Percentiles rank a stretch among this genome's conserved stretches.
Evolutionary conservation across 179 eudicot species (phyloP).

Genomic region (Dionaea muscipula): DNA sequence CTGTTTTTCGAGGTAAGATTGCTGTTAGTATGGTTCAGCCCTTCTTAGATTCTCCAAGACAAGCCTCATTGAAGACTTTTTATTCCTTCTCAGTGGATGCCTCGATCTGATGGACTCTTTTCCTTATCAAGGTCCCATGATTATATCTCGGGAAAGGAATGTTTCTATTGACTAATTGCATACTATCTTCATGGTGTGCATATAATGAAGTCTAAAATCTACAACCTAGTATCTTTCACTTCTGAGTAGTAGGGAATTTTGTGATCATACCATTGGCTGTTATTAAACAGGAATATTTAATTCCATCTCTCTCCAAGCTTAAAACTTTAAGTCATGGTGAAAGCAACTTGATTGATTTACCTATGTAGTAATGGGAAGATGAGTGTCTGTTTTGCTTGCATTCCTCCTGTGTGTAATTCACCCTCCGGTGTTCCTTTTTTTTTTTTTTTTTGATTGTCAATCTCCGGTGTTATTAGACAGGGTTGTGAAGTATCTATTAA

Average conservation of each 20-base stretch:
- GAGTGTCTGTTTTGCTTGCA: too few relatives aligned
- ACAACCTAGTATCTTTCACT: too few relatives aligned
- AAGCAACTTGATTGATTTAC: background rate
- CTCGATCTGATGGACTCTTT: background rate
- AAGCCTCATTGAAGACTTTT: background rate
- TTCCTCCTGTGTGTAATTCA: too few relatives aligned
- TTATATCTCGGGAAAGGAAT: background rate
- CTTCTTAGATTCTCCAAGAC: background rate
- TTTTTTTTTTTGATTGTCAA: too few relatives aligned
- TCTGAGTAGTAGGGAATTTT: background rate
- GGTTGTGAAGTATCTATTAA: slow-evolving; percentile 74
- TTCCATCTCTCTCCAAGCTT: too few relatives aligned
- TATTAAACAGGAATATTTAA: background rate
- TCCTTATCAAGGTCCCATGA: background rate
- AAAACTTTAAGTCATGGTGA: too few relatives aligned
- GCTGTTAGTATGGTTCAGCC: background rate
- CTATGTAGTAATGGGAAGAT: too few relatives aligned
- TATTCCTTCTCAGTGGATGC: background rate
- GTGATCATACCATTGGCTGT: background rate
- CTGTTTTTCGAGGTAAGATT: background rate
- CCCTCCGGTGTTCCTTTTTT: too few relatives aligned
- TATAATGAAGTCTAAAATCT: too few relatives aligned
- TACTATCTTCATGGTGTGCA: too few relatives aligned
- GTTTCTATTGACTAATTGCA: too few relatives aligned
- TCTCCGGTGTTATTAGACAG: slow-evolving; percentile 50